Percentiles rank a stretch among this genome's conserved stretches.
These are phyloP conservation scores for Discostella stelligera DNA, from an alignment of 352 stramenopile genomes.

Conservation along the genomic window DNA sequence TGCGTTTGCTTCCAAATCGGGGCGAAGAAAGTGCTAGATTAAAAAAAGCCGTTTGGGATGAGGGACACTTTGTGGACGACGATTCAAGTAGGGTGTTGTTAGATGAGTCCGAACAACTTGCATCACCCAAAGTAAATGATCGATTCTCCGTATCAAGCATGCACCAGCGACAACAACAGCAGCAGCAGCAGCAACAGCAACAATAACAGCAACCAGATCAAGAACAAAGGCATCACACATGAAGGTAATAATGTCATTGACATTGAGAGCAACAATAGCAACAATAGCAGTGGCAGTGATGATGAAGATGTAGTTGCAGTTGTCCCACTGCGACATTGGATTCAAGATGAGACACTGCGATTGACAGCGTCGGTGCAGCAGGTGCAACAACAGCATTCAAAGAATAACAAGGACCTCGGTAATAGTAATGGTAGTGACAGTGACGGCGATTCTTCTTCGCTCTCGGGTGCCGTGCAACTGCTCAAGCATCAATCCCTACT, in stretches of 20 bases:
- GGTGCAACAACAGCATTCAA: not conserved
- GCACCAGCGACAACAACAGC: not conserved
- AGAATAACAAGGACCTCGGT: not conserved
- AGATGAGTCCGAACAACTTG: not conserved
- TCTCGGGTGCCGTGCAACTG: too few species aligned
- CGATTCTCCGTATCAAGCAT: not conserved
- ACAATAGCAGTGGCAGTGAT: not conserved
- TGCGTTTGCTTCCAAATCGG: constrained; percentile 27
- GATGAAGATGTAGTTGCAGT: too few species aligned
- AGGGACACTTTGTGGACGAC: constrained; percentile 19
- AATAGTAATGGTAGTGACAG: too few species aligned
- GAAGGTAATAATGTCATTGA: too few species aligned
- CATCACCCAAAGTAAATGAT: constrained; percentile 8
- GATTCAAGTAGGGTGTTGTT: constrained; percentile 11
- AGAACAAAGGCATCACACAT: too few species aligned
- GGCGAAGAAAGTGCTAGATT: constrained; percentile 30
- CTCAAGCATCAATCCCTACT: not conserved
- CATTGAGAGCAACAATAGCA: not conserved
- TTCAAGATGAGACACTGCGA: not conserved
- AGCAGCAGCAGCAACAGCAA: not conserved
- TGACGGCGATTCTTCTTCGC: too few species aligned
- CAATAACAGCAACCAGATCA: too few species aligned
- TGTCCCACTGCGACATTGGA: not conserved
- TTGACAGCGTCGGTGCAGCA: not conserved
- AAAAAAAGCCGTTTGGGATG: constrained; percentile 21